phyloP scores from a whole-genome alignment of 257 asterid genomes.

The Gentiana straminea region DNA sequence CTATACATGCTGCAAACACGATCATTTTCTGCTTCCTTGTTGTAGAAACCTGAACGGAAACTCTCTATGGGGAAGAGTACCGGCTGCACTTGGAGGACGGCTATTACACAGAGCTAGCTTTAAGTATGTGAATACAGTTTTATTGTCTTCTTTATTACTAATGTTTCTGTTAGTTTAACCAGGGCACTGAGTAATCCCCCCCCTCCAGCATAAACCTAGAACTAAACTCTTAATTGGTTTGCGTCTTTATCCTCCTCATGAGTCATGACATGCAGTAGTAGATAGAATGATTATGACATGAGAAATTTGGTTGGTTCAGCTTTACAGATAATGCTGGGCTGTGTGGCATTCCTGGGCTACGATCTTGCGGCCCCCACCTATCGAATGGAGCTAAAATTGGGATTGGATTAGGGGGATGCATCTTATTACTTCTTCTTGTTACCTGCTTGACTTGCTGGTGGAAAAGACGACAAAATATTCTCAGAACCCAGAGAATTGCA shows the following conservation, averaged over 20 bases:
- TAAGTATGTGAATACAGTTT: conserved; percentile 22
- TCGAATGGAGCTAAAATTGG: conserved; percentile 71
- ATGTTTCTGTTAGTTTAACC: neutral
- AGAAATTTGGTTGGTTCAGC: conserved; percentile 23
- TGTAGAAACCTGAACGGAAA: conserved; percentile 83
- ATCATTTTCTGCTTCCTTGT: neutral
- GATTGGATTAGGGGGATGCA: conserved; percentile 45
- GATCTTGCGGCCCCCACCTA: conserved; percentile 71
- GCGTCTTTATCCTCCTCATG: no score
- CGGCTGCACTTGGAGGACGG: conserved; percentile 84
- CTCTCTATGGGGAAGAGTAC: conserved; percentile 82
- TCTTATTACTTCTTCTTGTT: conserved; percentile 43
- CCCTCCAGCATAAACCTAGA: no score
- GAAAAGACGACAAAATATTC: conserved; percentile 88
- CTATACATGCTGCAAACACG: no score
- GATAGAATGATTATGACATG: neutral
- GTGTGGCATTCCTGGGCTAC: conserved; percentile 90
- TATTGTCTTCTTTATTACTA: conserved; percentile 20
- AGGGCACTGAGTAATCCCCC: no score
- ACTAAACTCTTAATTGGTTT: no score
- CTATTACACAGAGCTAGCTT: conserved; percentile 89
- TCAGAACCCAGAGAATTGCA: conserved; percentile 80
- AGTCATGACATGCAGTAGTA: neutral
- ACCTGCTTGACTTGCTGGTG: conserved; percentile 84
- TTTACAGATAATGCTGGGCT: conserved; percentile 92